phyloP scores from a whole-genome alignment of 192 early-diverging fungal genomes.

The Gaertneriomyces semiglobifer region DNA sequence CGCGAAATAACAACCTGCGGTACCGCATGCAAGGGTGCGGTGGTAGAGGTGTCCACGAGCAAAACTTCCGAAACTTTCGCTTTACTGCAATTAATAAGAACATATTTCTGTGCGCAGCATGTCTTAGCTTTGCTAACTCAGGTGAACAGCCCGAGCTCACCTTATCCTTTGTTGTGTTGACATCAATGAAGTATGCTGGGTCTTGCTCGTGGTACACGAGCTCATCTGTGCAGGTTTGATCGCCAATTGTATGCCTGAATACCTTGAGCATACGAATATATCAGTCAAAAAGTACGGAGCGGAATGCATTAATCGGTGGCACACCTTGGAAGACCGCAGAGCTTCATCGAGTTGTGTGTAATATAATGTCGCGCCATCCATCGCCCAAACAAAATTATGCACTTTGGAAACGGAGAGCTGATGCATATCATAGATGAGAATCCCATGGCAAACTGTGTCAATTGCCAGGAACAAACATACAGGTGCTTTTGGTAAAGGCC shows the following conservation, averaged over 20 bases:
- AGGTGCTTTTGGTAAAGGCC: neutral
- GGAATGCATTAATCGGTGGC: neutral
- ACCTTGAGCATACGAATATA: neutral
- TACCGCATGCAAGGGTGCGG: neutral
- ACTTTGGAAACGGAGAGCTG: neutral
- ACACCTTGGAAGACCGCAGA: conserved; percentile 20
- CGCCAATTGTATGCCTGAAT: conserved; percentile 9
- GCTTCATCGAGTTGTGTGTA: conserved; percentile 21
- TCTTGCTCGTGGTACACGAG: conserved; percentile 18
- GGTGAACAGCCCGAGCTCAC: neutral
- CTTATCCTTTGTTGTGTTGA: conserved; percentile 22
- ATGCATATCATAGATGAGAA: too few species aligned
- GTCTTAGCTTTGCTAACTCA: neutral
- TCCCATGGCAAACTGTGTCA: neutral
- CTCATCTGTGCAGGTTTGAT: neutral
- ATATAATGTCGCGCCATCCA: conserved; percentile 8
- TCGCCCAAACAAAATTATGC: conserved; percentile 23
- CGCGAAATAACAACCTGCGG: conserved; percentile 3
- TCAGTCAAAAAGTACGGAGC: neutral
- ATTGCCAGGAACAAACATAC: neutral
- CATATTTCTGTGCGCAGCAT: conserved; percentile 11
- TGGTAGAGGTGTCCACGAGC: neutral
- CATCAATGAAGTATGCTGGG: conserved; percentile 20
- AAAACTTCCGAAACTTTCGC: conserved; percentile 6
- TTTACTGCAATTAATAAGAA: conserved; percentile 20